Percentiles rank a stretch among this genome's conserved stretches.
These are phyloP conservation scores for Botrytis byssoidea DNA, from an alignment of 2,329 filamentous ascomycete genomes.

Conservation along the genomic window DNA sequence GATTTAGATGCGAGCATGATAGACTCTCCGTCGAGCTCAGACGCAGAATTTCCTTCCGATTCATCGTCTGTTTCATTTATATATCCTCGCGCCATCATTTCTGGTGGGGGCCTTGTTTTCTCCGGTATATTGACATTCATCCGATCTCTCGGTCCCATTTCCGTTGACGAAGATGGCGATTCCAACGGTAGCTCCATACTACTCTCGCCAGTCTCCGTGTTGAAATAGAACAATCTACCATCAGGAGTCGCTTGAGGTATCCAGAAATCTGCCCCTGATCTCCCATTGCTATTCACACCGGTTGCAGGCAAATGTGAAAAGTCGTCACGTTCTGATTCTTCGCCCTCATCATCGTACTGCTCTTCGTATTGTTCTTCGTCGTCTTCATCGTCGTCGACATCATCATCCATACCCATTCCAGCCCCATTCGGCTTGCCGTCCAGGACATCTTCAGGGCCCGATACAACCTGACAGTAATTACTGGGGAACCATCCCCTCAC, in stretches of 20 bases:
- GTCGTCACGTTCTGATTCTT: constrained; percentile 62
- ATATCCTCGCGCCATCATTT: constrained; percentile 83
- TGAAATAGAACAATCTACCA: constrained; percentile 94
- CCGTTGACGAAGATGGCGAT: constrained; percentile 75
- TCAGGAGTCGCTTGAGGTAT: constrained; percentile 95
- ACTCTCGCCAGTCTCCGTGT: constrained; percentile 92
- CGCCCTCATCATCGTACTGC: constrained; percentile 58
- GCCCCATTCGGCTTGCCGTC: constrained; percentile 57
- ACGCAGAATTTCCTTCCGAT: constrained; percentile 78
- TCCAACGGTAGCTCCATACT: constrained; percentile 94
- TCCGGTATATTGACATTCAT: constrained; percentile 88
- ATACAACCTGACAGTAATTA: constrained; percentile 93
- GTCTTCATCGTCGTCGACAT: constrained; percentile 64
- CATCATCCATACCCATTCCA: constrained; percentile 52
- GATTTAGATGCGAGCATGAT: constrained; percentile 66
- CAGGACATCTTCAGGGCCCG: constrained; percentile 69
- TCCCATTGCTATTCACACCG: constrained; percentile 59
- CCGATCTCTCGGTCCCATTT: constrained; percentile 83
- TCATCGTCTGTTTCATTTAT: constrained; percentile 87
- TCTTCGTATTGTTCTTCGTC: constrained; percentile 68
- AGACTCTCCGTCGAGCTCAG: constrained; percentile 77
- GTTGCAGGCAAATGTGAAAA: constrained; percentile 63
- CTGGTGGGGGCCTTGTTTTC: constrained; percentile 82
- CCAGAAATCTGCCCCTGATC: constrained; percentile 94
- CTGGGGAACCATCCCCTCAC: constrained; percentile 98